Evolutionary conservation across 306 rosid genomes (phyloP).

Genomic region (Cicer pinnatifidum): DNA sequence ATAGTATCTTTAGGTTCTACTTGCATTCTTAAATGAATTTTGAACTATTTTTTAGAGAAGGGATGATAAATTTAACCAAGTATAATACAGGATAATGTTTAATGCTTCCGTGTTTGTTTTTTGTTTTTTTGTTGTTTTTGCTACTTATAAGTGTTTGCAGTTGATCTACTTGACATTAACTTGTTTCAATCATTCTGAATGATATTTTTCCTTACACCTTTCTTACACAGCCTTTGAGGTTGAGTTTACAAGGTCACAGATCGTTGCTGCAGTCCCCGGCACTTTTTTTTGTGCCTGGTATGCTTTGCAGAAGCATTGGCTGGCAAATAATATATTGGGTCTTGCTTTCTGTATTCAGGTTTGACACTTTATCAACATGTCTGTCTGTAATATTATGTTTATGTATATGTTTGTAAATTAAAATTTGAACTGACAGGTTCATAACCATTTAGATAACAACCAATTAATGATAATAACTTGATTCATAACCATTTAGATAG

Average conservation of each 20-base stretch:
- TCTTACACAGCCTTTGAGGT: slow-evolving; percentile 92
- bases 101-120: slow-evolving; percentile 22
- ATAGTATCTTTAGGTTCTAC: slow-evolving; percentile 4
- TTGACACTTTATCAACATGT: slow-evolving; percentile 1
- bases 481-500: slow-evolving; percentile 3
- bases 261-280: slow-evolving; percentile 91
- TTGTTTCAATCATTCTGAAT: slow-evolving; percentile 63
- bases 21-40: slow-evolving; percentile 11
- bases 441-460: slow-evolving; percentile 8
- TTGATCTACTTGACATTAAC: slow-evolving; percentile 60
- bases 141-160: slow-evolving; percentile 28
- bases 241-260: slow-evolving; percentile 92
- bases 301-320: slow-evolving; percentile 91
- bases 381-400: not conserved
- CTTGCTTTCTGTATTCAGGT: slow-evolving; percentile 99
- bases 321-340: slow-evolving; percentile 93
- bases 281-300: slow-evolving; percentile 98
- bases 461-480: not conserved
- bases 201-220: slow-evolving; percentile 63
- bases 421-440: not conserved
- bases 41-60: slow-evolving; percentile 24
- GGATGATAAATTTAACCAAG: not conserved
- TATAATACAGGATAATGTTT: slow-evolving; percentile 14
- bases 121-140: slow-evolving; percentile 10
- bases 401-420: not conserved